Evolutionary conservation across 2,329 filamentous ascomycete genomes (phyloP).

Genomic region (Reticulascus tulasneorum): DNA sequence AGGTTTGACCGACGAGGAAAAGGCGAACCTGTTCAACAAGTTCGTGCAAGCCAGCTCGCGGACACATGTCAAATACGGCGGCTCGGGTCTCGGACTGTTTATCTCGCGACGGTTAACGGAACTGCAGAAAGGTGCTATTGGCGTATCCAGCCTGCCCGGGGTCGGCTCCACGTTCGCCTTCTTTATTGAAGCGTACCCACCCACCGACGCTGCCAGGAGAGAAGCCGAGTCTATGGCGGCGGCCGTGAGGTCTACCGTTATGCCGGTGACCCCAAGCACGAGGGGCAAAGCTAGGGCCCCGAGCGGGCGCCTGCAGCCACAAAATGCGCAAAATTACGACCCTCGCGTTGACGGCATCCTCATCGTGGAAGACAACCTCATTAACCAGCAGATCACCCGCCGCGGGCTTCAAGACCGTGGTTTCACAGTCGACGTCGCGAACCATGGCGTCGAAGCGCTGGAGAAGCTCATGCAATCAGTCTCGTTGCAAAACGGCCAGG

Average conservation of each 20-base stretch:
- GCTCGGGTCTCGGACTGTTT: slow-evolving; percentile 73
- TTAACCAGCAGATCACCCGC: slow-evolving; percentile 55
- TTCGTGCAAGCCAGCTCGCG: slow-evolving; percentile 75
- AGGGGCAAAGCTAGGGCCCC: not conserved
- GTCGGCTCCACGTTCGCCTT: slow-evolving; percentile 74
- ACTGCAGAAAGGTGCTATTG: slow-evolving; percentile 75
- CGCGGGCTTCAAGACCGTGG: slow-evolving; percentile 47
- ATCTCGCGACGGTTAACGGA: slow-evolving; percentile 77
- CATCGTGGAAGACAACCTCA: slow-evolving; percentile 57
- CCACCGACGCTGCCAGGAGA: slow-evolving; percentile 32
- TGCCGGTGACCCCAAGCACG: slow-evolving; percentile 4
- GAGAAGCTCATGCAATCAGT: slow-evolving; percentile 36
- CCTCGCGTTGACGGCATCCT: slow-evolving; percentile 39
- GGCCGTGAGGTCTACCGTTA: slow-evolving; percentile 12
- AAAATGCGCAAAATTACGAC: slow-evolving; percentile 8
- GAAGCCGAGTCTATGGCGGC: slow-evolving; percentile 36
- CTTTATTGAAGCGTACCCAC: slow-evolving; percentile 58
- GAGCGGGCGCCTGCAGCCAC: slow-evolving; percentile 7
- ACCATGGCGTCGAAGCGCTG: slow-evolving; percentile 53
- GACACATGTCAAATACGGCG: slow-evolving; percentile 75
- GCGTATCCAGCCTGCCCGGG: slow-evolving; percentile 64
- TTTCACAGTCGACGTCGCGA: slow-evolving; percentile 49
- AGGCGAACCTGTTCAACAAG: slow-evolving; percentile 70
- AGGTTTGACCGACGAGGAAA: slow-evolving; percentile 67
- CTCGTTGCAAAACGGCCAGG: slow-evolving; percentile 10